Percentiles rank a stretch among this genome's conserved stretches.
These are phyloP conservation scores for Oemleria cerasiformis DNA, from an alignment of 306 rosid species.

Conservation along the genomic window DNA sequence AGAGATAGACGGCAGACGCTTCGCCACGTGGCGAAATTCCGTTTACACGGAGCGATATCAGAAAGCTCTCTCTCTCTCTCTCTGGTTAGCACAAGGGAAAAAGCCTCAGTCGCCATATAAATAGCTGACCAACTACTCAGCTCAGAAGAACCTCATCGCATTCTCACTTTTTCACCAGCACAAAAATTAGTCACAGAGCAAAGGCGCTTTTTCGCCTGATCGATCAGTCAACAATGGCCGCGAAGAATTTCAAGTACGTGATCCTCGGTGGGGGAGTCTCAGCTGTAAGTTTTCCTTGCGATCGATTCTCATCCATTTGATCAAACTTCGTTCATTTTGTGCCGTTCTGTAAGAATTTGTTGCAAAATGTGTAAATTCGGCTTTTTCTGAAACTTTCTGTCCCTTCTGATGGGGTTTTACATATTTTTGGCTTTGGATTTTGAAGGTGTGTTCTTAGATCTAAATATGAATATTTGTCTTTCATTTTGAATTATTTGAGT, in stretches of 20 bases:
- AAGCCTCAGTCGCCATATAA: slow-evolving; percentile 4
- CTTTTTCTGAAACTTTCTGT: neutral
- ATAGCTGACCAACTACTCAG: neutral
- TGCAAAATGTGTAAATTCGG: neutral
- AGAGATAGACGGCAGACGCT: slow-evolving; percentile 9
- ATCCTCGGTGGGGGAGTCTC: slow-evolving; percentile 93
- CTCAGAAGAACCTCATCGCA: neutral
- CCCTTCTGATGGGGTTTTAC: neutral
- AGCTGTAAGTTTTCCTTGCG: slow-evolving; percentile 60
- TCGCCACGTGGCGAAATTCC: slow-evolving; percentile 43
- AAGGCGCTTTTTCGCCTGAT: neutral
- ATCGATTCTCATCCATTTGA: slow-evolving; percentile 2
- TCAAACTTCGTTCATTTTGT: neutral
- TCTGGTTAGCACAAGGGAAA: neutral
- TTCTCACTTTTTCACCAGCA: neutral
- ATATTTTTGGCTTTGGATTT: neutral
- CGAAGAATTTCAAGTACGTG: slow-evolving; percentile 70
- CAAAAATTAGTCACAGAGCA: neutral
- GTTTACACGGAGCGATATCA: neutral
- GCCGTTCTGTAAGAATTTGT: neutral
- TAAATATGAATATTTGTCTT: neutral
- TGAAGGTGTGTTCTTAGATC: slow-evolving; percentile 11
- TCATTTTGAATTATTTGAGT: neutral
- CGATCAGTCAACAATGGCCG: slow-evolving; percentile 52
- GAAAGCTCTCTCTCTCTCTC: neutral